Evolutionary conservation across 192 early-diverging fungal species (phyloP), one percentile per base, ranked within the genome.

Genomic region (Gigaspora rosea): DNA sequence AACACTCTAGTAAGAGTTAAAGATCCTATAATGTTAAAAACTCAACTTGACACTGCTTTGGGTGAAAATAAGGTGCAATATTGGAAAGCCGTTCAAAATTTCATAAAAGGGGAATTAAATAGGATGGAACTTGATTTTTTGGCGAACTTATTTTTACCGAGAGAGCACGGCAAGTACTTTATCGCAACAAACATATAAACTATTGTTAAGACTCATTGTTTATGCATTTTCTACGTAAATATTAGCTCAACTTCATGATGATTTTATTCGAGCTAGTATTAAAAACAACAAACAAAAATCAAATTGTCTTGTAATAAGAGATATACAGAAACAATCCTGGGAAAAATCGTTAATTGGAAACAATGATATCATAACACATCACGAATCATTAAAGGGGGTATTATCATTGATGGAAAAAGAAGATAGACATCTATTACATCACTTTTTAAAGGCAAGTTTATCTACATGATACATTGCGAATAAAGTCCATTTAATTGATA

Each of bases 101-200:
- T 66, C 32, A 46, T 66, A 10, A 36, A 66, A 66, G 64, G 64
- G 3, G 36, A 66, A 66, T 16, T 66, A 66, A 66, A 66, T 20
- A 66, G 41, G n/a, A 20, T 9, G 15, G 64, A 66, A 47, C 41
- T 66, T 16, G 64, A 66, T 41, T 46, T 66, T 66, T 66, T 10
- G 16, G 64, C 32, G 13, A 16, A 66, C 41, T 66, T 41, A 18
- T 66, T 66, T 47, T 47, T 66, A 10, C n/a, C 64, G 2, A 36
- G 46, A 66, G 64, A 47, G 46, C 18, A 66, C 6, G 64, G 64
- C 46, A 66, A 66, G 64, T 66, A 41, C 18, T 47, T 41, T 0
- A 27, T 7, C 41, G 0, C 41, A 41, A 41, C 41, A 0, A 11
- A 7, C 8, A 63, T 63, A 35, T 16, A 33, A 18, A 18, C 11